Evolutionary conservation across 208 protist species (phyloP).

Genomic region (Balamuthia mandrillaris): DNA sequence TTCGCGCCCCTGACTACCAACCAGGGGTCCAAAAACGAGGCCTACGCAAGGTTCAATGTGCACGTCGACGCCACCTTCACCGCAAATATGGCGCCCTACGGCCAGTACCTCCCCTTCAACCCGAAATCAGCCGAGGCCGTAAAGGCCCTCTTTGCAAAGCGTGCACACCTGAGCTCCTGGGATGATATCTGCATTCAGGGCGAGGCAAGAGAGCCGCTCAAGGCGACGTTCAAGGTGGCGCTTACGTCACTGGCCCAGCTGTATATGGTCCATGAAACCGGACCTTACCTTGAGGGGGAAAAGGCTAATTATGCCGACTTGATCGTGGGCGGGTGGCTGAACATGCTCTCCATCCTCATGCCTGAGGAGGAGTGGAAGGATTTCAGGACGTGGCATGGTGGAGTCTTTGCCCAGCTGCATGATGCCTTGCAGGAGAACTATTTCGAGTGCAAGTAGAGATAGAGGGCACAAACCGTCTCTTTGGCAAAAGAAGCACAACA

Average conservation of each 20-base stretch:
- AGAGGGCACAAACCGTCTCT: too few relatives aligned
- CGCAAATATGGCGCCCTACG: background rate
- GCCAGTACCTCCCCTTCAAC: background rate
- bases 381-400: slow-evolving; percentile 8
- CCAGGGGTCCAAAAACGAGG: background rate
- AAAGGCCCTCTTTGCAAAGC: background rate
- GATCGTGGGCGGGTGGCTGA: slow-evolving; percentile 3
- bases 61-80: background rate
- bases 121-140: background rate
- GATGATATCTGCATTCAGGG: background rate
- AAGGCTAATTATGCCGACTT: background rate
- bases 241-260: background rate
- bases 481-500: too few relatives aligned
- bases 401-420: background rate
- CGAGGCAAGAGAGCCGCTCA: background rate
- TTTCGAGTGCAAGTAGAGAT: background rate
- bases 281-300: background rate
- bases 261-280: background rate
- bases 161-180: background rate
- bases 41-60: background rate
- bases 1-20: background rate
- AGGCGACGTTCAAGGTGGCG: background rate
- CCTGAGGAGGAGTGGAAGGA: slow-evolving; percentile 5
- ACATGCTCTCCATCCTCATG: background rate
- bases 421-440: slow-evolving; percentile 13